Evolutionary conservation across 2,329 filamentous ascomycete species (phyloP).

Genomic region (Xylaria sp.): DNA sequence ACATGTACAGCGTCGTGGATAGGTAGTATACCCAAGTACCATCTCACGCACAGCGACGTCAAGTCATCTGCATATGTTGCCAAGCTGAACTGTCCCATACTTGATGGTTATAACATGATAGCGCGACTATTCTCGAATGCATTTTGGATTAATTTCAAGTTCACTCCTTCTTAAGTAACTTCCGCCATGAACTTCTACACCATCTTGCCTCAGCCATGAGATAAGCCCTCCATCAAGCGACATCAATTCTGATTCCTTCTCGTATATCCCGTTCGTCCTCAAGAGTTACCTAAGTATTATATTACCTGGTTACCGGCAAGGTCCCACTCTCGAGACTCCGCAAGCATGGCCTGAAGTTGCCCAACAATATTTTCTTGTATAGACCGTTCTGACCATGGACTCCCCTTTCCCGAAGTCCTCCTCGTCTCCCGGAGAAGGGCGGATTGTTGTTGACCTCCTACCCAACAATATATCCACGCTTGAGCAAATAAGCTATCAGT

Average conservation of each 20-base stretch:
- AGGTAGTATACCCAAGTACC: too few species aligned
- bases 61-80: neutral
- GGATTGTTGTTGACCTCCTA: constrained; percentile 76
- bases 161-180: neutral
- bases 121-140: neutral
- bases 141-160: neutral
- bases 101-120: neutral
- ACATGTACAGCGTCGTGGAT: neutral
- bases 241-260: neutral
- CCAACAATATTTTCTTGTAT: neutral
- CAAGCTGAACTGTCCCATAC: neutral
- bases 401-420: constrained; percentile 83
- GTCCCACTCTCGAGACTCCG: constrained; percentile 4
- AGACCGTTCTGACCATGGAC: constrained; percentile 25
- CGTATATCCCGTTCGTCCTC: neutral
- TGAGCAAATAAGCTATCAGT: constrained; percentile 84
- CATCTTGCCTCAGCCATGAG: neutral
- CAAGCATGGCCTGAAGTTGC: constrained; percentile 30
- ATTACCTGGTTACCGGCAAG: neutral
- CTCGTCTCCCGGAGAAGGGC: constrained; percentile 80
- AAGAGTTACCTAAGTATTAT: neutral
- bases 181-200: neutral
- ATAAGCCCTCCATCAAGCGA: constrained; percentile 1
- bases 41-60: too few species aligned
- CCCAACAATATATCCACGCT: constrained; percentile 78